A percentile compares a stretch with the other conserved stretches of the same genome.
Evolutionary conservation across 2,329 filamentous ascomycete species (phyloP).

Genomic region (Orbilia javanica): DNA sequence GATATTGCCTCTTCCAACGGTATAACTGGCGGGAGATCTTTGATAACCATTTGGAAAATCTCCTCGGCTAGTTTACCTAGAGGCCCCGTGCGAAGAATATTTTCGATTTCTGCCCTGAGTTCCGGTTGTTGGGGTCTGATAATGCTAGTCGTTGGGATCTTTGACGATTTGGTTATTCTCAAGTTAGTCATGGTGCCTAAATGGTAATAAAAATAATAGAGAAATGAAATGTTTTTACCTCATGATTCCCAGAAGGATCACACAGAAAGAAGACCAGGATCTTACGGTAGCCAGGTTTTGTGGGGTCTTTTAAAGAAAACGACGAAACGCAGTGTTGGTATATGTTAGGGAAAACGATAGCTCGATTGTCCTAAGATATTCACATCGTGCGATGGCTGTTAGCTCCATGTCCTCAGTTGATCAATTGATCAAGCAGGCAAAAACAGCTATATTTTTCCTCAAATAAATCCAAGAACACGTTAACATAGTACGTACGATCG

Average conservation of each 20-base stretch:
- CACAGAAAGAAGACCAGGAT: conserved; percentile 44
- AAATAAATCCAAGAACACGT: too few relatives aligned
- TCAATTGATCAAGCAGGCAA: too few relatives aligned
- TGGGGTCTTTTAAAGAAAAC: conserved; percentile 40
- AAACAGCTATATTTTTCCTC: too few relatives aligned
- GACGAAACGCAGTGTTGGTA: conserved; percentile 23
- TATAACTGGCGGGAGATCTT: conserved; percentile 60
- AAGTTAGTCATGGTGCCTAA: not conserved
- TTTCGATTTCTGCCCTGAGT: not conserved
- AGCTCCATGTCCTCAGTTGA: too few relatives aligned
- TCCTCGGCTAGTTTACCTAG: conserved; percentile 41
- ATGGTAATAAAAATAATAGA: too few relatives aligned
- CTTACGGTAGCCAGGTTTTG: conserved; percentile 36
- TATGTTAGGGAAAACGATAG: conserved; percentile 39
- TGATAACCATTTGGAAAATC: conserved; percentile 59
- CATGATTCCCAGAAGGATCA: conserved; percentile 60
- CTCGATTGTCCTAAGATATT: conserved; percentile 22
- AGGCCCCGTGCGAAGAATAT: not conserved
- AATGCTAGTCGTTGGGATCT: conserved; percentile 16
- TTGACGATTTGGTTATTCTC: not conserved
- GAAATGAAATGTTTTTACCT: not conserved
- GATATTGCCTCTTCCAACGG: conserved; percentile 65
- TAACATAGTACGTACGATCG: not conserved
- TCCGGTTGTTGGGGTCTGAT: conserved; percentile 20
- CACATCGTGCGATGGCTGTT: too few relatives aligned